Percentiles rank a stretch among this genome's conserved stretches.
Conservation (phyloP, 257 asterid species). For the Handroanthus guayacan region DNA sequence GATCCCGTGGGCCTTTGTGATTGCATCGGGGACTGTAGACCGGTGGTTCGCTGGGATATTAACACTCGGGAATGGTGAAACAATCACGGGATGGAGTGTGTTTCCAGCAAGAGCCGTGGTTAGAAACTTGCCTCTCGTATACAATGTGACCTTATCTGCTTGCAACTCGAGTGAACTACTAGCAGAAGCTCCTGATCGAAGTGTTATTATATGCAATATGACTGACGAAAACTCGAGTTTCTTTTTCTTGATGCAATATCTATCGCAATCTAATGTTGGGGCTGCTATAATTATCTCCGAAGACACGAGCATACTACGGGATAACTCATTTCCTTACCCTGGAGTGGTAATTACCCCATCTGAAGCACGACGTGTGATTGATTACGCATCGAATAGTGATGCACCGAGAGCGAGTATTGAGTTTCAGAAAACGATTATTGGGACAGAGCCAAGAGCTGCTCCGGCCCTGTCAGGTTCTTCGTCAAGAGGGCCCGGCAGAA, state of each 20-base stretch:
- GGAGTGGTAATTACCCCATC: slow-evolving; percentile 42
- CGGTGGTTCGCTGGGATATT: slow-evolving; percentile 43
- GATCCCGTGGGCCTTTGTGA: slow-evolving; percentile 49
- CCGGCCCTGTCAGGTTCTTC: slow-evolving; percentile 43
- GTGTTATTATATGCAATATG: slow-evolving; percentile 38
- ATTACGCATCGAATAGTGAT: slow-evolving; percentile 22
- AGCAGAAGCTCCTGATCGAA: slow-evolving; percentile 28
- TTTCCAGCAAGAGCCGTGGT: slow-evolving; percentile 34
- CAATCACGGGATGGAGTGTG: slow-evolving; percentile 42
- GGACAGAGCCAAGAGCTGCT: slow-evolving; percentile 46
- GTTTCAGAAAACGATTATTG: slow-evolving; percentile 48
- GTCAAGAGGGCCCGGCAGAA: slow-evolving; percentile 46
- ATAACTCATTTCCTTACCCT: slow-evolving; percentile 35
- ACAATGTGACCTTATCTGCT: slow-evolving; percentile 36
- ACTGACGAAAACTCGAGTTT: slow-evolving; percentile 1
- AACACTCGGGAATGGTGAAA: slow-evolving; percentile 39
- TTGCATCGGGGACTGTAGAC: slow-evolving; percentile 51
- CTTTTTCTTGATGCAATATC: slow-evolving; percentile 6
- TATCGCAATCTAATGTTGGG: slow-evolving; percentile 28
- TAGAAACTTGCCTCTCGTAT: slow-evolving; percentile 30
- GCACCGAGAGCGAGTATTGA: slow-evolving; percentile 38
- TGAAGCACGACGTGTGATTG: slow-evolving; percentile 36
- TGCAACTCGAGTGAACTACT: slow-evolving; percentile 33
- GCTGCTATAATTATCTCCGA: slow-evolving; percentile 43
- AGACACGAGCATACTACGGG: slow-evolving; percentile 30